Conservation (phyloP, 805 yeast species). For the Wickerhamomyces sydowiorum region DNA sequence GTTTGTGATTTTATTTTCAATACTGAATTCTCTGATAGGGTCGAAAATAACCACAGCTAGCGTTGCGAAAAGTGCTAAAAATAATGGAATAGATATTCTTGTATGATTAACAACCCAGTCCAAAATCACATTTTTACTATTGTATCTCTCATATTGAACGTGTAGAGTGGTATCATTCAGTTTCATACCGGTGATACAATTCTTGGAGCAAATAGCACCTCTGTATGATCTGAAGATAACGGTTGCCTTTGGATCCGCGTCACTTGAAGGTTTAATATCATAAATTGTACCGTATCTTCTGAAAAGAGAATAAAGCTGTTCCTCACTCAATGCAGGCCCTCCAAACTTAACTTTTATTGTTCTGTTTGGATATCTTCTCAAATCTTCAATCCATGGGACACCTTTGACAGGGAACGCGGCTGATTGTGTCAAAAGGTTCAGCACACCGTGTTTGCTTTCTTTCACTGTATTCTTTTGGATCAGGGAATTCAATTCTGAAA, state of each 20-base stretch:
- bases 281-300: slow-evolving; percentile 82
- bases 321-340: slow-evolving; percentile 74
- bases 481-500: slow-evolving; percentile 46
- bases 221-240: slow-evolving; percentile 52
- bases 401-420: slow-evolving; percentile 77
- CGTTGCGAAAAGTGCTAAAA: slow-evolving; percentile 75
- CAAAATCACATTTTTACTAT: slow-evolving; percentile 44
- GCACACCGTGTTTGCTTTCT: slow-evolving; percentile 30
- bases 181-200: slow-evolving; percentile 79
- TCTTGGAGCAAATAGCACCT: slow-evolving; percentile 81
- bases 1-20: slow-evolving; percentile 66
- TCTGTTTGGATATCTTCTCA: slow-evolving; percentile 68
- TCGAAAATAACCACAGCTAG: slow-evolving; percentile 84
- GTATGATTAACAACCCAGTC: slow-evolving; percentile 70
- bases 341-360: slow-evolving; percentile 63
- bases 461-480: slow-evolving; percentile 42
- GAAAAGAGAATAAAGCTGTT: slow-evolving; percentile 71
- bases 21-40: slow-evolving; percentile 81
- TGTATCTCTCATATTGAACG: slow-evolving; percentile 61
- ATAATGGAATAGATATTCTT: slow-evolving; percentile 72
- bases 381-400: slow-evolving; percentile 93
- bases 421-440: slow-evolving; percentile 42
- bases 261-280: slow-evolving; percentile 52
- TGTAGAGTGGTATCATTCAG: slow-evolving; percentile 65
- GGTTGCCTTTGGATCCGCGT: slow-evolving; percentile 35